Conservation (phyloP, 106 monocot genomes). For the Acanthochlamys bracteata region DNA sequence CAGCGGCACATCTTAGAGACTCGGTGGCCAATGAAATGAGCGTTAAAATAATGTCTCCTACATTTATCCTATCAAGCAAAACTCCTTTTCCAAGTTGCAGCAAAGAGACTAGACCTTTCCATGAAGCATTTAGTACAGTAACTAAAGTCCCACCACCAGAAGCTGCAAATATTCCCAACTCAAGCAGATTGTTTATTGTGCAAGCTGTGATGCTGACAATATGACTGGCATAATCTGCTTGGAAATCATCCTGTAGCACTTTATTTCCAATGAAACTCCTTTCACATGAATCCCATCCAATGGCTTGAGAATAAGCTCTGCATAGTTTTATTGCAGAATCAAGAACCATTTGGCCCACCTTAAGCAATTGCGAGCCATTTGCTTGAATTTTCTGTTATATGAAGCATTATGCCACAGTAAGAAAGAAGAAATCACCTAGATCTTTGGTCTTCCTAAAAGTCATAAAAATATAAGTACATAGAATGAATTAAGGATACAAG, state of each 20-base stretch:
- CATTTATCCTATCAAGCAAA: slow-evolving; percentile 51
- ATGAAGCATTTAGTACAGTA: slow-evolving; percentile 70
- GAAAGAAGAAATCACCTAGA: too few species aligned
- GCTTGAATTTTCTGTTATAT: slow-evolving; percentile 56
- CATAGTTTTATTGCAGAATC: slow-evolving; percentile 67
- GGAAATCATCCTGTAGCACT: slow-evolving; percentile 9
- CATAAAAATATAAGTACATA: too few species aligned
- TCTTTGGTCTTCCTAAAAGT: too few species aligned
- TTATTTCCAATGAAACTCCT: slow-evolving; percentile 10
- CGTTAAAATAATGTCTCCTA: slow-evolving; percentile 55
- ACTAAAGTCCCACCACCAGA: slow-evolving; percentile 82
- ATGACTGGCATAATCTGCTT: slow-evolving; percentile 23
- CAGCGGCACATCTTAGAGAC: slow-evolving; percentile 50
- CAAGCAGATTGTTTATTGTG: slow-evolving; percentile 45
- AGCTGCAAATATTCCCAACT: slow-evolving; percentile 75
- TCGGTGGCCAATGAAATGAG: slow-evolving; percentile 62
- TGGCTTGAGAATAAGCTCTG: slow-evolving; percentile 55
- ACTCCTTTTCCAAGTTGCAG: slow-evolving; percentile 69
- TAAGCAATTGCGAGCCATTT: slow-evolving; percentile 51
- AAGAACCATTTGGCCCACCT: slow-evolving; percentile 52
- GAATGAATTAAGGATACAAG: too few species aligned
- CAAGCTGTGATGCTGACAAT: slow-evolving; percentile 33
- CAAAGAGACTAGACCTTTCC: slow-evolving; percentile 88
- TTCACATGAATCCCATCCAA: slow-evolving; percentile 8
- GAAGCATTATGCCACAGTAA: too few species aligned